Evolutionary conservation across 73 alveolate species (phyloP).

Genomic region (Stentor coeruleus): DNA sequence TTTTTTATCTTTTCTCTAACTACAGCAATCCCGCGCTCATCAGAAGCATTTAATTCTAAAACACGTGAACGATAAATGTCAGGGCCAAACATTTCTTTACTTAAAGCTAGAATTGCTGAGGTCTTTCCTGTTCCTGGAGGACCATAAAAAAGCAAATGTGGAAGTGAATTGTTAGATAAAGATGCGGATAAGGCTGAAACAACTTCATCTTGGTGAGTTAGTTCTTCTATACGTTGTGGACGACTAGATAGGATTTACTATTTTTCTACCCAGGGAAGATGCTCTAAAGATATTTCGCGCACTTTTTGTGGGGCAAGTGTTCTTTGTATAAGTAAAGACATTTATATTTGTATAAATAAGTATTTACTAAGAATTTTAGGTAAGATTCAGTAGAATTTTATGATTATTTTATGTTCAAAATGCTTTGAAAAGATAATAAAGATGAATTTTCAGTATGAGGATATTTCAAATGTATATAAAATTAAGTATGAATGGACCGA

Average conservation of each 20-base stretch:
- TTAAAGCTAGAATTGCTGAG: constrained; percentile 86
- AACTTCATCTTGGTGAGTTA: constrained; percentile 76
- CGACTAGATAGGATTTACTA: constrained; percentile 36
- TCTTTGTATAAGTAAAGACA: constrained; percentile 7
- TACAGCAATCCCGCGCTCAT: constrained; percentile 99
- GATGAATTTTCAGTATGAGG: too few species aligned
- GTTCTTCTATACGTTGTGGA: constrained; percentile 75
- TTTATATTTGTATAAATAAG: too few species aligned
- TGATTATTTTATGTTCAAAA: too few species aligned
- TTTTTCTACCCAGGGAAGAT: constrained; percentile 73
- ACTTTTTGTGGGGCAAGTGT: constrained; percentile 22
- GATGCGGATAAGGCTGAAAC: constrained; percentile 63
- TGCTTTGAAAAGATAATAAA: too few species aligned
- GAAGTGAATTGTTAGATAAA: constrained; percentile 49
- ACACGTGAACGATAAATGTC: constrained; percentile 88
- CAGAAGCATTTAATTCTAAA: constrained; percentile 98
- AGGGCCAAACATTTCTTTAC: constrained; percentile 73
- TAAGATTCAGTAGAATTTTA: too few species aligned
- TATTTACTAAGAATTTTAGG: too few species aligned
- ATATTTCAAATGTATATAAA: too few species aligned
- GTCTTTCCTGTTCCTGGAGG: constrained; percentile 98
- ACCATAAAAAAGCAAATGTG: constrained; percentile 86
- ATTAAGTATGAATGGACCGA: too few species aligned
- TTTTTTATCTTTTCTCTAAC: constrained; percentile 98
- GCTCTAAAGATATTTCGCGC: constrained; percentile 6